These are phyloP conservation scores for Penicillium salamii DNA, from an alignment of 495 filamentous ascomycete genomes.

Conservation along the genomic window DNA sequence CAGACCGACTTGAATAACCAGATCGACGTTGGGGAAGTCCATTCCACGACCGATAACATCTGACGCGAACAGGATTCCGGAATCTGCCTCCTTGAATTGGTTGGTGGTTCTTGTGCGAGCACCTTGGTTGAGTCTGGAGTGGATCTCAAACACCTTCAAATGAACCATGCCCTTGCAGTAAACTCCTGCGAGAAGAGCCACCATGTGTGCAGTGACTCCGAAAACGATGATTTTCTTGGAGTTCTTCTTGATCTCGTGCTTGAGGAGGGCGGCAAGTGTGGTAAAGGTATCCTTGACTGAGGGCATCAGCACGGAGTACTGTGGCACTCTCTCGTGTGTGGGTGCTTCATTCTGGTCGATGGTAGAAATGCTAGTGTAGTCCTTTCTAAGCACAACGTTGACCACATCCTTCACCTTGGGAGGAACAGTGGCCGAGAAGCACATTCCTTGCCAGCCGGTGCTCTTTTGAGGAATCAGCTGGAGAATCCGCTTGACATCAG, in stretches of 20 bases:
- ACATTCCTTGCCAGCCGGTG: constrained; percentile 63
- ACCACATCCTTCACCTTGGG: constrained; percentile 60
- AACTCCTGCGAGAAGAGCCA: constrained; percentile 51
- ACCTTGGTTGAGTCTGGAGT: constrained; percentile 58
- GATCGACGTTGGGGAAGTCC: constrained; percentile 92
- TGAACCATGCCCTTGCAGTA: constrained; percentile 43
- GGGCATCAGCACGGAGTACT: constrained; percentile 56
- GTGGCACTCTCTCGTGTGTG: constrained; percentile 60
- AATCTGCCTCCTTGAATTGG: constrained; percentile 54
- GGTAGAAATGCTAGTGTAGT: constrained; percentile 60
- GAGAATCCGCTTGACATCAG: constrained; percentile 57
- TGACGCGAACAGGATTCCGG: constrained; percentile 61
- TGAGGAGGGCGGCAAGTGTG: constrained; percentile 45
- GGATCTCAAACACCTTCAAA: constrained; percentile 54
- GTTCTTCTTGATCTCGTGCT: constrained; percentile 38
- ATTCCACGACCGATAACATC: constrained; percentile 76
- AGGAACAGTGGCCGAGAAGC: constrained; percentile 69
- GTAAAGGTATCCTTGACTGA: constrained; percentile 52
- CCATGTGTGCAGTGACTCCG: constrained; percentile 61
- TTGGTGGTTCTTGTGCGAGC: constrained; percentile 57
- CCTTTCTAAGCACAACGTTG: constrained; percentile 50
- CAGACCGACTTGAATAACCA: constrained; percentile 81
- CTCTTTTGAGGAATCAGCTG: constrained; percentile 54
- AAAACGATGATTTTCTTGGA: constrained; percentile 67
- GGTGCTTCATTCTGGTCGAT: constrained; percentile 57